A percentile compares a stretch with the other conserved stretches of the same genome.
Conservation (phyloP, 2,329 filamentous ascomycete species). For the Apiospora saccharicola region DNA sequence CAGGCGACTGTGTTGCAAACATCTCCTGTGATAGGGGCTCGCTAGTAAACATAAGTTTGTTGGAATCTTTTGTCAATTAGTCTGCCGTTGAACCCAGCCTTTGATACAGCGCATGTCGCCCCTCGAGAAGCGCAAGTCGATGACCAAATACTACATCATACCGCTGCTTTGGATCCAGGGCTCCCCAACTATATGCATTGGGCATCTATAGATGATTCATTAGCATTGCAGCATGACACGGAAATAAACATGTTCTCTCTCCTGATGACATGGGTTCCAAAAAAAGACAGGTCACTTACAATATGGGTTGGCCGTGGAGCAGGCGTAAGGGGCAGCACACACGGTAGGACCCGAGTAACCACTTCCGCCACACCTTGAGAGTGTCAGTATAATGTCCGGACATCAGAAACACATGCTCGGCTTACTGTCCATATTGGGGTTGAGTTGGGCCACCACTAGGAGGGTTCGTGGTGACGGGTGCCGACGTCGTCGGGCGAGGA, state of each 20-base stretch:
- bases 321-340: neutral
- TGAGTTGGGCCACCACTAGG: neutral
- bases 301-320: slow-evolving; percentile 1
- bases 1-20: no score
- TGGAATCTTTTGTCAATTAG: no score
- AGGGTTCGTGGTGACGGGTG: neutral
- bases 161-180: neutral
- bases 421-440: slow-evolving; percentile 1
- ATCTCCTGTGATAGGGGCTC: no score
- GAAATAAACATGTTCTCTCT: no score
- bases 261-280: neutral
- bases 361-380: slow-evolving; percentile 1
- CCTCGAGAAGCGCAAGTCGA: neutral
- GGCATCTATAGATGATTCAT: neutral
- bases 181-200: neutral
- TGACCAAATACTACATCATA: neutral
- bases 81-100: no score
- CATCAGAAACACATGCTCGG: neutral
- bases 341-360: slow-evolving; percentile 5
- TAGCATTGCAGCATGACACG: no score
- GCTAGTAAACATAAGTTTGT: no score
- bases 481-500: neutral
- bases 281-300: neutral
- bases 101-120: no score
- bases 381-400: neutral